Conservation (phyloP, 768 basidiomycete species). For the Mycena albidolilacea region DNA sequence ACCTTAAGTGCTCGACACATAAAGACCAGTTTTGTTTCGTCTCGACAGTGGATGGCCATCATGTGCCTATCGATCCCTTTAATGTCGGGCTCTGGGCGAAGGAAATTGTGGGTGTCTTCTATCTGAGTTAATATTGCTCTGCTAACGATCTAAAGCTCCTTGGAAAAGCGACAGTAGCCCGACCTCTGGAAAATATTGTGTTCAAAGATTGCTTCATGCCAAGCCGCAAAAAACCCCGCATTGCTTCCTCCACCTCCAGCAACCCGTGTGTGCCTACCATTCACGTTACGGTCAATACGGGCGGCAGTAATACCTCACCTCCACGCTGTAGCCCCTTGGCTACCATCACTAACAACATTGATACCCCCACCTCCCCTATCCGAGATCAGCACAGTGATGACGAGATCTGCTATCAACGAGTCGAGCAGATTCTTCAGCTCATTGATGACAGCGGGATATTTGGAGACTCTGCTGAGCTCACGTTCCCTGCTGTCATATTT, state of each 20-base stretch:
- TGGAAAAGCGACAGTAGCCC: not conserved
- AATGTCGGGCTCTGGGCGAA: conserved; percentile 24
- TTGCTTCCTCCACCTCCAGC: not conserved
- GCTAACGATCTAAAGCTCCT: not conserved
- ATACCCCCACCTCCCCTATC: too few relatives aligned
- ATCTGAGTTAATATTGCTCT: not conserved
- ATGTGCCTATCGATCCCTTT: not conserved
- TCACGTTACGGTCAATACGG: conserved; percentile 26
- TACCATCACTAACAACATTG: too few relatives aligned
- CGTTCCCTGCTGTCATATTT: too few relatives aligned
- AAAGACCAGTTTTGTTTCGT: conserved; percentile 5
- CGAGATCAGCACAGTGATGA: too few relatives aligned
- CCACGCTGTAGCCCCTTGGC: too few relatives aligned
- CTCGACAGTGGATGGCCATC: conserved; percentile 3
- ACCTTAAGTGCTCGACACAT: conserved; percentile 18
- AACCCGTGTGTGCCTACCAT: conserved; percentile 5
- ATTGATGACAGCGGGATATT: too few relatives aligned
- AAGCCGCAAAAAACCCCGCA: too few relatives aligned
- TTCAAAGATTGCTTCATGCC: conserved; percentile 31
- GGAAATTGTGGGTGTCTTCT: conserved; percentile 12
- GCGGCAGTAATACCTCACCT: too few relatives aligned
- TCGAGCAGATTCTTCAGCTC: too few relatives aligned
- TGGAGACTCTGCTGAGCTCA: too few relatives aligned
- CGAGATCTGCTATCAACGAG: too few relatives aligned
- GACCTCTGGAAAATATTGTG: conserved; percentile 24